phyloP scores from a whole-genome alignment of 768 basidiomycete genomes.

The Saitozyma sp. region DNA sequence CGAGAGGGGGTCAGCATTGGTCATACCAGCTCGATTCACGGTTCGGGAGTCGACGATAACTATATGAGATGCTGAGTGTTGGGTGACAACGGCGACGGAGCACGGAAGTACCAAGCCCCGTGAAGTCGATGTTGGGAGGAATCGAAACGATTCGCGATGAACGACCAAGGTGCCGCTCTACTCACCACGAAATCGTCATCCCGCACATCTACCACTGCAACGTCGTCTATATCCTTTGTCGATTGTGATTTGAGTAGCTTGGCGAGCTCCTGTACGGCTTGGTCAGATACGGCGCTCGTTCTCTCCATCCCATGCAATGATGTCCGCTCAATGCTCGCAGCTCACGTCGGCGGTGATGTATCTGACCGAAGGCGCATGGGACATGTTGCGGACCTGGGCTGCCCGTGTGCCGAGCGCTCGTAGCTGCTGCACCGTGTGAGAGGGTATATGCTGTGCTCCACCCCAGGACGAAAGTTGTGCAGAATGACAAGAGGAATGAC shows the following conservation, averaged over 20 bases:
- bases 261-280: slow-evolving; percentile 39
- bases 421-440: not conserved
- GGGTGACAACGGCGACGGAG: not conserved
- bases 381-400: slow-evolving; percentile 22
- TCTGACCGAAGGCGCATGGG: slow-evolving; percentile 37
- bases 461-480: not conserved
- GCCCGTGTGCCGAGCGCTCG: no score
- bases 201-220: slow-evolving; percentile 48
- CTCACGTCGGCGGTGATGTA: slow-evolving; percentile 47
- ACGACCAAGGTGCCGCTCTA: not conserved
- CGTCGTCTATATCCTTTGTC: slow-evolving; percentile 19
- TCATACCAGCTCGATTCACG: no score
- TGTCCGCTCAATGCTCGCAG: not conserved
- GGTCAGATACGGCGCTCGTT: not conserved
- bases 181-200: slow-evolving; percentile 49
- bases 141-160: no score
- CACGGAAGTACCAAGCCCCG: not conserved
- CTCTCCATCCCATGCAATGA: not conserved
- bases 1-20: not conserved
- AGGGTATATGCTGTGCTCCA: not conserved
- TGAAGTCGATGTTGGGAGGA: no score
- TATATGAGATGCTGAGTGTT: no score
- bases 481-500: not conserved
- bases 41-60: no score
- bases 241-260: slow-evolving; percentile 42